A percentile compares a stretch with the other conserved stretches of the same genome.
These are phyloP conservation scores for Alliaria petiolata DNA, from an alignment of 345 rosid genomes.

Conservation along the genomic window DNA sequence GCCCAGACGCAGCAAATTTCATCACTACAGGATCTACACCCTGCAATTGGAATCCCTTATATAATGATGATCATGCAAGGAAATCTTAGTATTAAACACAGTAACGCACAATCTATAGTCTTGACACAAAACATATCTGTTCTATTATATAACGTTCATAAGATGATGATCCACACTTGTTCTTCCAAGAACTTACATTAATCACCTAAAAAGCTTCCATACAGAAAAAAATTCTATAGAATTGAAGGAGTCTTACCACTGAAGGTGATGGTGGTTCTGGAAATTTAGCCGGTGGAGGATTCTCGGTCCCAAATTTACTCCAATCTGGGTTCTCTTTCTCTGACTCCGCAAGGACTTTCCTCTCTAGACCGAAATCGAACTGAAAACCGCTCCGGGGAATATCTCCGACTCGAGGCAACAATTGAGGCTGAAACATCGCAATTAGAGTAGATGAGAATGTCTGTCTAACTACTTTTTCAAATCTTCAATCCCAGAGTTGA, in stretches of 20 bases:
- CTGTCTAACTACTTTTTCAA: background rate
- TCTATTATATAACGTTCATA: background rate
- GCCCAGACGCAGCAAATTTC: constrained; percentile 64
- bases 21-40: constrained; percentile 62
- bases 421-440: constrained; percentile 55
- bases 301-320: constrained; percentile 64
- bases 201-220: background rate
- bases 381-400: constrained; percentile 75
- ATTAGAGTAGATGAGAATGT: background rate
- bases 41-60: constrained; percentile 35
- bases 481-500: too few species aligned
- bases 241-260: constrained; percentile 29
- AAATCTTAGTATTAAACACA: background rate
- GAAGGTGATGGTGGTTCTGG: constrained; percentile 44
- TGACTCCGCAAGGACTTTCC: constrained; percentile 62
- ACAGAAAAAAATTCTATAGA: background rate
- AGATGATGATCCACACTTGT: background rate
- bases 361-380: constrained; percentile 72
- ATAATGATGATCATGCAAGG: background rate
- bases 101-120: background rate
- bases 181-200: background rate
- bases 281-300: constrained; percentile 45
- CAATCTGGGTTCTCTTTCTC: constrained; percentile 71
- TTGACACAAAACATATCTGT: background rate
- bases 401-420: constrained; percentile 55